phyloP scores from a whole-genome alignment of 192 early-diverging fungal genomes.

The Backusella macrospora region DNA sequence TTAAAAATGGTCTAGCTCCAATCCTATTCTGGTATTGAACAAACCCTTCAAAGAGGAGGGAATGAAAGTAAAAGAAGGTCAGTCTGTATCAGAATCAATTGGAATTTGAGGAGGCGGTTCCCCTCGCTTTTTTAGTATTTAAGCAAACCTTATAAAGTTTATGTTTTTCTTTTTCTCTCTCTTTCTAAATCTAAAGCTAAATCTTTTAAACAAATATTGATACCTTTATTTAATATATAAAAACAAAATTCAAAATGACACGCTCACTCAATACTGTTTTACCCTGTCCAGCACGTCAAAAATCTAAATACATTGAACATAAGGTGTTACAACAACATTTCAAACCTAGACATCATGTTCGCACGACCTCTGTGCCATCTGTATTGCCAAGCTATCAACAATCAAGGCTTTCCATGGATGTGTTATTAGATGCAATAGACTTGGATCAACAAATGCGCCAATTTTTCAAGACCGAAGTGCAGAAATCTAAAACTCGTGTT shows the following conservation, averaged over 20 bases:
- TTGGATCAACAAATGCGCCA: slow-evolving; percentile 36
- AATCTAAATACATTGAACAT: slow-evolving; percentile 14
- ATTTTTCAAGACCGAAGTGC: slow-evolving; percentile 28
- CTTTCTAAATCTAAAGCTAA: background rate
- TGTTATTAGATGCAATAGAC: slow-evolving; percentile 34
- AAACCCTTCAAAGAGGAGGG: slow-evolving; percentile 17
- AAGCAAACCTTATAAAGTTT: slow-evolving; percentile 11
- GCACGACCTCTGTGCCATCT: slow-evolving; percentile 17
- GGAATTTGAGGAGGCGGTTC: slow-evolving; percentile 3
- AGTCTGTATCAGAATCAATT: slow-evolving; percentile 25
- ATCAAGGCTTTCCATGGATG: slow-evolving; percentile 24
- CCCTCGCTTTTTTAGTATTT: slow-evolving; percentile 7
- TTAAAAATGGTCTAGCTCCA: slow-evolving; percentile 17
- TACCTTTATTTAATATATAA: background rate
- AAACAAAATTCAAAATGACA: slow-evolving; percentile 11
- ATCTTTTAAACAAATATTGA: slow-evolving; percentile 4
- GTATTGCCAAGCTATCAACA: slow-evolving; percentile 14
- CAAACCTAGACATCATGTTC: slow-evolving; percentile 17
- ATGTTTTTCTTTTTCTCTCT: slow-evolving; percentile 13
- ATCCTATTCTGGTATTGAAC: slow-evolving; percentile 8
- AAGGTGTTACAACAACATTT: background rate
- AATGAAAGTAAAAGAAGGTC: slow-evolving; percentile 15
- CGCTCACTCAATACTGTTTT: slow-evolving; percentile 19
- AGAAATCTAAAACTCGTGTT: slow-evolving; percentile 5
- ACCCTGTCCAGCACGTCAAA: slow-evolving; percentile 2